Percentiles rank a stretch among this genome's conserved stretches.
These are phyloP conservation scores for Lachnellula suecica DNA, from an alignment of 2,329 filamentous ascomycete species.

Conservation along the genomic window DNA sequence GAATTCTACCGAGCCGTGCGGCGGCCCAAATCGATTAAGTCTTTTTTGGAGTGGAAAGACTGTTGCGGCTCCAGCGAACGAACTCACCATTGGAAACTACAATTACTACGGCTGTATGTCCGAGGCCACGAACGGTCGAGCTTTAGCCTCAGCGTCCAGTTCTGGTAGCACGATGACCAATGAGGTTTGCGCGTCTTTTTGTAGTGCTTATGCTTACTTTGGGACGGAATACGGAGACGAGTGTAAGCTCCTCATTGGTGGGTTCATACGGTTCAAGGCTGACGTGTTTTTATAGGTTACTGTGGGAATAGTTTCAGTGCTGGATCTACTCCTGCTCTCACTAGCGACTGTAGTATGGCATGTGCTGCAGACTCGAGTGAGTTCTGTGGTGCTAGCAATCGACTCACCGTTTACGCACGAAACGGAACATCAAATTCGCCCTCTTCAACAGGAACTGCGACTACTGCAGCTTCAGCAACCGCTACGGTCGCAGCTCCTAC, in stretches of 20 bases:
- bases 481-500: constrained; percentile 13
- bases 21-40: constrained; percentile 31
- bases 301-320: constrained; percentile 25
- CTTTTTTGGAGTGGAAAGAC: constrained; percentile 28
- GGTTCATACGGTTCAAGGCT: not conserved
- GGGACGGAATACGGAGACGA: constrained; percentile 30
- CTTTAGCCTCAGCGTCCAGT: constrained; percentile 34
- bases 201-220: constrained; percentile 27
- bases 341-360: constrained; percentile 24
- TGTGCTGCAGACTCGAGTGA: constrained; percentile 32
- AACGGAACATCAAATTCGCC: constrained; percentile 3
- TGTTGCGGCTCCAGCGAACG: constrained; percentile 36
- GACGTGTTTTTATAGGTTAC: constrained; percentile 16
- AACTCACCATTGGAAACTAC: constrained; percentile 43
- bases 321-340: constrained; percentile 18
- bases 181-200: constrained; percentile 24
- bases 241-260: constrained; percentile 18
- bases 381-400: constrained; percentile 33
- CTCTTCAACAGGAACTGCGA: not conserved
- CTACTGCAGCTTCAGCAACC: constrained; percentile 8
- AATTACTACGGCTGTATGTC: constrained; percentile 47
- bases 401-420: constrained; percentile 21
- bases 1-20: constrained; percentile 34
- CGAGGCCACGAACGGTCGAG: constrained; percentile 45
- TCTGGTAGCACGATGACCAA: constrained; percentile 29